Evolutionary conservation across 495 filamentous ascomycete genomes (phyloP).

Genomic region (Parmelia sp.): DNA sequence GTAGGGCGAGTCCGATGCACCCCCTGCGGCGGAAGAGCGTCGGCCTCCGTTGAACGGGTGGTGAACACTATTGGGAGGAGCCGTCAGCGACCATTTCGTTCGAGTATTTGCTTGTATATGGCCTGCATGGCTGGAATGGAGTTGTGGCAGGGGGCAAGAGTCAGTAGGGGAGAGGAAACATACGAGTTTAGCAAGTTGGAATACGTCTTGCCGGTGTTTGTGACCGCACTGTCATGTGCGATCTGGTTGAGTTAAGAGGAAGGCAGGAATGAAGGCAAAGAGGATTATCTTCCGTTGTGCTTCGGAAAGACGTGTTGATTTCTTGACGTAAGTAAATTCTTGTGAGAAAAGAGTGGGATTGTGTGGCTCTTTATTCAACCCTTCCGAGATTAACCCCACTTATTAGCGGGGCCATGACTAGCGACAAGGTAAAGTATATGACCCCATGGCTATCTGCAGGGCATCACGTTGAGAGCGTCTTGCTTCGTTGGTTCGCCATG

Average conservation of each 20-base stretch:
- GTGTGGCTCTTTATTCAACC: not conserved
- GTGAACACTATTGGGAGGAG: slow-evolving; percentile 59
- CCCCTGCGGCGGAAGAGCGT: slow-evolving; percentile 83
- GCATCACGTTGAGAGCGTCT: not conserved
- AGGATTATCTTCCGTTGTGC: slow-evolving; percentile 3
- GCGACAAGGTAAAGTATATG: slow-evolving; percentile 1
- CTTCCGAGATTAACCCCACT: slow-evolving; percentile 5
- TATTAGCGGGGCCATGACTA: not conserved
- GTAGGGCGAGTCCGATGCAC: slow-evolving; percentile 70
- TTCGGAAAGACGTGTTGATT: not conserved
- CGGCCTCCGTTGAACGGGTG: slow-evolving; percentile 97
- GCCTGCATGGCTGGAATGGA: not conserved
- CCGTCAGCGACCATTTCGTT: slow-evolving; percentile 2
- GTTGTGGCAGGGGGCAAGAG: not conserved
- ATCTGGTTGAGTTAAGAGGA: slow-evolving; percentile 13
- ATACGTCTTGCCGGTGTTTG: slow-evolving; percentile 71
- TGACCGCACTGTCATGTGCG: slow-evolving; percentile 44
- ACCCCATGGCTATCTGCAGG: not conserved
- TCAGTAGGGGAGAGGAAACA: slow-evolving; percentile 31
- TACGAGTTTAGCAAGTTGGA: slow-evolving; percentile 88
- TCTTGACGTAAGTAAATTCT: too few species aligned
- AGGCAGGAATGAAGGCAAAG: not conserved
- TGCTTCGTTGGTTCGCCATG: not conserved
- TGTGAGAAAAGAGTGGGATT: not conserved
- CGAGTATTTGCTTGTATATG: not conserved